Percentiles rank a stretch among this genome's conserved stretches.
phyloP scores from a whole-genome alignment of 768 basidiomycete species.

The Mycena amicta region DNA sequence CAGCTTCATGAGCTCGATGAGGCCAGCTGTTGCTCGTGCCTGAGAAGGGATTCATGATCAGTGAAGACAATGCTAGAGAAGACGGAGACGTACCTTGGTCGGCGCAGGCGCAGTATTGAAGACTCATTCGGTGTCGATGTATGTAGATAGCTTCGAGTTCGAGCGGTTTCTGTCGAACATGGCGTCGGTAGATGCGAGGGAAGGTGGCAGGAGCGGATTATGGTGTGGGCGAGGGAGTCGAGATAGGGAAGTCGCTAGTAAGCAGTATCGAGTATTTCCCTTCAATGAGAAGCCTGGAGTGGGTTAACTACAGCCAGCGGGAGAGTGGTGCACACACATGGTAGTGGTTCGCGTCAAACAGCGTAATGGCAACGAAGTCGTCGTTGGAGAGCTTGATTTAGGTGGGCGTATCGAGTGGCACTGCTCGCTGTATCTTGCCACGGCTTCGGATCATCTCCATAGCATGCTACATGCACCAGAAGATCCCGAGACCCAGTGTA shows the following conservation, averaged over 20 bases:
- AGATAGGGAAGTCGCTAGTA: conserved; percentile 81
- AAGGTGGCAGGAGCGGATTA: conserved; percentile 77
- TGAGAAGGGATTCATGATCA: no score
- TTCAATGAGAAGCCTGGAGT: conserved; percentile 88
- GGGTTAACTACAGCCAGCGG: no score
- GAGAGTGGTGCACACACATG: no score
- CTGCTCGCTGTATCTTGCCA: conserved; percentile 43
- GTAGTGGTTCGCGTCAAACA: conserved; percentile 89
- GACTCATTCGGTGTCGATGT: conserved; percentile 78
- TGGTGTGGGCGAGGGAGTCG: conserved; percentile 57
- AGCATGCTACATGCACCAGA: conserved; percentile 46
- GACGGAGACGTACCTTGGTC: conserved; percentile 50
- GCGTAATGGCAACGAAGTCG: conserved; percentile 70
- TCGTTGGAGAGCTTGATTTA: conserved; percentile 55
- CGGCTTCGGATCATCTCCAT: background rate
- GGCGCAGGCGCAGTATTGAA: conserved; percentile 54
- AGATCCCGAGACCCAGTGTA: conserved; percentile 66
- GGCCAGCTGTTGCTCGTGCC: conserved; percentile 65
- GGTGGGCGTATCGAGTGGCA: conserved; percentile 69
- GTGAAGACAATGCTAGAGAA: background rate
- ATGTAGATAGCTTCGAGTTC: conserved; percentile 83
- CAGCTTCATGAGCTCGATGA: conserved; percentile 68
- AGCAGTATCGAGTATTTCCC: conserved; percentile 74
- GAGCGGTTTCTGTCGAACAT: conserved; percentile 42
- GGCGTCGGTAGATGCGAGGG: conserved; percentile 46